phyloP scores from a whole-genome alignment of 345 rosid genomes.

The Crucihimalaya himalaica region DNA sequence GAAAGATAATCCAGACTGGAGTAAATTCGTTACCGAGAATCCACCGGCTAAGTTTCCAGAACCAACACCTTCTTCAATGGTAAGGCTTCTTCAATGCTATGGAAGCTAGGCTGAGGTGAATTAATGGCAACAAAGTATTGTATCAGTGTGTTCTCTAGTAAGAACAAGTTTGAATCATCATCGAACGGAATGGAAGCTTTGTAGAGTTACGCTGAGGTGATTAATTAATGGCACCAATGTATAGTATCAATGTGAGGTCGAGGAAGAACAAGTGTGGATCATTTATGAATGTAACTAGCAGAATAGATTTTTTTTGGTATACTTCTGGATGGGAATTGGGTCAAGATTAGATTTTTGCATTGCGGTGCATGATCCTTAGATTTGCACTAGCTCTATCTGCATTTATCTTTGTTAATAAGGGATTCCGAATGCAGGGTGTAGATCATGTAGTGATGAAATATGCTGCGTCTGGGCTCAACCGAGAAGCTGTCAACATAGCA shows the following conservation, averaged over 20 bases:
- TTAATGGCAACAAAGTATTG: not conserved
- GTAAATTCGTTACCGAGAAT: slow-evolving; percentile 64
- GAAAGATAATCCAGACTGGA: slow-evolving; percentile 73
- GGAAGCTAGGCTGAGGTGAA: not conserved
- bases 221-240: not conserved
- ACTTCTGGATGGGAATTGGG: not conserved
- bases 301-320: not conserved
- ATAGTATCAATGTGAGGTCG: not conserved
- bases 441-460: slow-evolving; percentile 74
- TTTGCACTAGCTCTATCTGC: not conserved
- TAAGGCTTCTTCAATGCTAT: slow-evolving; percentile 15
- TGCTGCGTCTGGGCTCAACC: slow-evolving; percentile 60
- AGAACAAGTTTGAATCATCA: not conserved
- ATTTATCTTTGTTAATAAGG: not conserved
- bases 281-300: not conserved
- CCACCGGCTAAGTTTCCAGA: slow-evolving; percentile 54
- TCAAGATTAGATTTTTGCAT: not conserved
- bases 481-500: slow-evolving; percentile 71
- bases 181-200: not conserved
- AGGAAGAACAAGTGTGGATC: not conserved
- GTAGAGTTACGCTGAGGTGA: not conserved
- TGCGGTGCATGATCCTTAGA: slow-evolving; percentile 5
- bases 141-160: not conserved
- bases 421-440: slow-evolving; percentile 51
- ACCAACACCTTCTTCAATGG: slow-evolving; percentile 53